Conservation (phyloP, 345 rosid genomes). For the Eucalyptus erythrocorys region DNA sequence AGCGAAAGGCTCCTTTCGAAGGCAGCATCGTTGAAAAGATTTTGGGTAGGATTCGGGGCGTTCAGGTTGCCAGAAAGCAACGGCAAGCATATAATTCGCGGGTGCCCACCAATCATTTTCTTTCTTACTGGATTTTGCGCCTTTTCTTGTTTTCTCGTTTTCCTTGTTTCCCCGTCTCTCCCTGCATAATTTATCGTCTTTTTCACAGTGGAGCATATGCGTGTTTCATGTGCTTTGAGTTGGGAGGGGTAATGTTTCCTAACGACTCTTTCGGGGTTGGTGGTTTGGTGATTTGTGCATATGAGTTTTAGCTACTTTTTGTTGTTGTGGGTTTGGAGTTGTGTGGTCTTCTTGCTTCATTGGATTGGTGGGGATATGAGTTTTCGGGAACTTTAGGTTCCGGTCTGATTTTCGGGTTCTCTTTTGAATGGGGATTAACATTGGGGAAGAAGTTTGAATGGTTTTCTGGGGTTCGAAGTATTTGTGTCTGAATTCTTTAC, state of each 20-base stretch:
- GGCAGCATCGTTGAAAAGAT: not conserved
- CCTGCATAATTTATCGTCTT: not conserved
- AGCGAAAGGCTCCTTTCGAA: not conserved
- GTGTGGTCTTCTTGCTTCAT: not conserved
- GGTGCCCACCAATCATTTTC: not conserved
- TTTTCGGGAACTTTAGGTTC: not conserved
- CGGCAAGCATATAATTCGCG: not conserved
- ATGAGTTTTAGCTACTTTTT: not conserved
- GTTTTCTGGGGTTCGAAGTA: not conserved
- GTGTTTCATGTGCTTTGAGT: not conserved
- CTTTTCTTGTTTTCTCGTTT: not conserved
- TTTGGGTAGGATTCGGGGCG: not conserved
- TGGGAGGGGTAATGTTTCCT: not conserved
- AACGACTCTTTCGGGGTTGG: not conserved
- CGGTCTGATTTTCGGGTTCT: not conserved
- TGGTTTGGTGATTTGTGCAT: not conserved
- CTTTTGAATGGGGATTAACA: not conserved
- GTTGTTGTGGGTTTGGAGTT: not conserved
- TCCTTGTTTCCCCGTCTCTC: not conserved
- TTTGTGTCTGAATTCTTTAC: not conserved
- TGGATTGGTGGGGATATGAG: not conserved
- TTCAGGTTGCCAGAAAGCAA: not conserved
- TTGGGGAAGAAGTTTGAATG: not conserved
- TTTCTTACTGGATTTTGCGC: not conserved
- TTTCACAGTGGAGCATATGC: not conserved